Conservation (phyloP, 345 rosid genomes). For the Dipteronia dyeriana region DNA sequence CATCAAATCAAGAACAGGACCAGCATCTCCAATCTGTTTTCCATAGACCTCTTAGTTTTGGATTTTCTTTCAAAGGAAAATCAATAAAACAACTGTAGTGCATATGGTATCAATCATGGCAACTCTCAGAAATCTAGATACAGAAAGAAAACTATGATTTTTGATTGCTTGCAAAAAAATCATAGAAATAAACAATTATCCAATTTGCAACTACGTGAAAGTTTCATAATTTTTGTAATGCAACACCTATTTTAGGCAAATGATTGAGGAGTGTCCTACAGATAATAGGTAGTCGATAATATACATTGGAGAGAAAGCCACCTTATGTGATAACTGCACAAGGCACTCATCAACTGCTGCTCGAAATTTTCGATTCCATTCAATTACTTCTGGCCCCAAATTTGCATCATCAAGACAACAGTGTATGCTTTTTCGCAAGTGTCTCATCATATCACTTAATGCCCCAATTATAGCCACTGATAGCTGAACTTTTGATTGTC, state of each 20-base stretch:
- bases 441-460: constrained; percentile 74
- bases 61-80: constrained; percentile 6
- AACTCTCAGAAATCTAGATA: background rate
- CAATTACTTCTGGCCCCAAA: constrained; percentile 60
- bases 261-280: background rate
- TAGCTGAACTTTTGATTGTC: constrained; percentile 49
- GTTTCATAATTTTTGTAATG: background rate
- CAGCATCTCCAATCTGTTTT: constrained; percentile 77
- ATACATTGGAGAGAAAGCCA: constrained; percentile 16
- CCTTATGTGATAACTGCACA: constrained; percentile 63
- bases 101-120: background rate
- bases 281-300: background rate
- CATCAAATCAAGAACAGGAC: constrained; percentile 79
- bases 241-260: background rate
- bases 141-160: background rate
- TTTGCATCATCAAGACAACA: constrained; percentile 65
- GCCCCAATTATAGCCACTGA: constrained; percentile 72
- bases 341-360: constrained; percentile 71
- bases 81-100: background rate
- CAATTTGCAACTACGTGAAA: background rate
- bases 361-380: constrained; percentile 55
- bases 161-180: background rate
- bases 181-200: background rate
- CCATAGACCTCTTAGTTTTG: constrained; percentile 23
- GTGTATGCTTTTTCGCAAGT: constrained; percentile 72